Base-by-base conservation (phyloP, 176 grass and related monocot genomes). In the Avena atlantica region DNA sequence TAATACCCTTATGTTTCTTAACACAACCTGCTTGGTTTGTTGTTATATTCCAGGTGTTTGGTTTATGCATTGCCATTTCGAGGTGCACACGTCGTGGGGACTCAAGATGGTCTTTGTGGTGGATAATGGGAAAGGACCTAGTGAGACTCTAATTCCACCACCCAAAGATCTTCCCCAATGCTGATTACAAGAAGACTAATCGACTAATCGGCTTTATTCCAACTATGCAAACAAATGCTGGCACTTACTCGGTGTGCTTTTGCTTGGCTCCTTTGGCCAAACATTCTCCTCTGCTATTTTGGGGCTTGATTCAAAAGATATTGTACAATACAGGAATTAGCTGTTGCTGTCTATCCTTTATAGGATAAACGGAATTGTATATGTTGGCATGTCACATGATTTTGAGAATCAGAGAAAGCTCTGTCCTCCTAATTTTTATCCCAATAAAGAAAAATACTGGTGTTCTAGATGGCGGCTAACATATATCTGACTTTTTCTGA, bases 11-110 rank as follows among this genome's bases (percentile, higher is more conserved):
- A 8, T 78, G 3, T 68, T 76, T 24, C 14, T 48, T 50, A 24
- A 50, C 64, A 44, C 12, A 16, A 79, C 48, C 48, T 86, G 52
- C 17, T 90, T 66, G 76, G 42, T 45, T 50, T 90, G 29, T 70
- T 85, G 31, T 63, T 83, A n/a, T 44, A 64, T 25, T 79, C 51
- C 80, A 97, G 90, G 94, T 68, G 92, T 94, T 81, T 97, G 89
- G 94, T 93, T 97, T 84, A 48, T 97, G 89, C 94, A 93, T 68
- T 96, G 91, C 71, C 91, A 96, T 88, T 90, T 96, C 17, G 94
- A 96, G 78, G 91, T 93, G 79, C 94, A 94, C 92, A 97, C 82
- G 19, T 86, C 90, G 42, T 97, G 94, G 94, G 92, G 94, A 13
- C 79, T 97, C 40, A 92, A 94, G 86, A 97, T 97, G 94, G 92